A percentile compares a stretch with the other conserved stretches of the same genome.
phyloP scores from a whole-genome alignment of 345 rosid species.

The Moringa oleifera region DNA sequence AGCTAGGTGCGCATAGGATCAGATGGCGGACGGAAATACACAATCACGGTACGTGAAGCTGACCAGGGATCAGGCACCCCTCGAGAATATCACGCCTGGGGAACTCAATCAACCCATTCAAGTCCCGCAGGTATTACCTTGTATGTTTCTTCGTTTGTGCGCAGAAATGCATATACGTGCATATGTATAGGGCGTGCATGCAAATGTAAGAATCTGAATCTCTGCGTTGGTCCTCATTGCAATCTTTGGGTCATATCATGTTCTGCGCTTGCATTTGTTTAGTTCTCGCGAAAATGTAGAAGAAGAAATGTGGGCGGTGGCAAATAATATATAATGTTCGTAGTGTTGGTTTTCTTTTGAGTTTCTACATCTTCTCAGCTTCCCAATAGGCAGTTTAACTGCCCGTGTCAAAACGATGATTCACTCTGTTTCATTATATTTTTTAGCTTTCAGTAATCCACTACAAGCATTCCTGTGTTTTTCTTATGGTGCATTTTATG shows the following conservation, averaged over 20 bases:
- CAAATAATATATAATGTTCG: no score
- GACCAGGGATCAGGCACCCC: constrained; percentile 54
- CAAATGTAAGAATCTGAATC: no score
- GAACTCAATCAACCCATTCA: constrained; percentile 92
- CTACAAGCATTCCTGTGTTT: neutral
- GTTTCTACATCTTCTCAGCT: neutral
- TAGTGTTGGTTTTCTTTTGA: neutral
- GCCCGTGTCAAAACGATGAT: neutral
- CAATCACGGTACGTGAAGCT: constrained; percentile 64
- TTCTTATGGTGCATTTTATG: neutral
- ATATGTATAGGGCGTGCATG: no score
- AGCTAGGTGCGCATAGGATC: no score
- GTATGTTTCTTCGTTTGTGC: neutral
- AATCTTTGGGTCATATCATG: no score
- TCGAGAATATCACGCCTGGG: constrained; percentile 72
- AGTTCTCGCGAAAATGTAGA: neutral
- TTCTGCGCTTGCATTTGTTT: neutral
- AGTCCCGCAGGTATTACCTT: constrained; percentile 56
- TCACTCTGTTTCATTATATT: neutral
- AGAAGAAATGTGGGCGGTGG: neutral
- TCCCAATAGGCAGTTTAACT: neutral
- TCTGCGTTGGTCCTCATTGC: no score
- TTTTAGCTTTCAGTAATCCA: no score
- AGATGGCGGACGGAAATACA: constrained; percentile 56
- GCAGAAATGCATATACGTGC: no score